Evolutionary conservation across 805 yeast species (phyloP).

Genomic region (Wickerhamiella spandovensis): DNA sequence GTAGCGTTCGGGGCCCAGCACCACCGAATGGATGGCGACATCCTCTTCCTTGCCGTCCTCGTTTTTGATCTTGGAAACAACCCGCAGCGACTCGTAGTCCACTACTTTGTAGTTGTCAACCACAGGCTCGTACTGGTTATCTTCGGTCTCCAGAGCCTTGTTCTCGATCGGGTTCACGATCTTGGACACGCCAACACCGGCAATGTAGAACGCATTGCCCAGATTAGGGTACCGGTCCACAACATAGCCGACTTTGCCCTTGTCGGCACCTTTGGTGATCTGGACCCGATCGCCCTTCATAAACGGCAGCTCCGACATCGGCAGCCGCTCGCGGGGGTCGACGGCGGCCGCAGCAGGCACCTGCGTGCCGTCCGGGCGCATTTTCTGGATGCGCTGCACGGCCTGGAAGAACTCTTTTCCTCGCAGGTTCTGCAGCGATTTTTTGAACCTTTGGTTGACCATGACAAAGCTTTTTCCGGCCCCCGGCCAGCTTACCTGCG

Average conservation of each 20-base stretch:
- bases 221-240: conserved; percentile 39
- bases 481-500: neutral
- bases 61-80: conserved; percentile 65
- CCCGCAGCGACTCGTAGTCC: conserved; percentile 45
- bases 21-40: conserved; percentile 67
- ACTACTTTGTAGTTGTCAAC: conserved; percentile 55
- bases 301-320: conserved; percentile 17
- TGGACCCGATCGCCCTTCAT: conserved; percentile 20
- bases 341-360: conserved; percentile 13
- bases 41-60: conserved; percentile 49
- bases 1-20: conserved; percentile 54
- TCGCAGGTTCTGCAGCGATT: conserved; percentile 13
- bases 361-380: conserved; percentile 14
- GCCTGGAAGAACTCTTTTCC: conserved; percentile 16
- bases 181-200: conserved; percentile 50
- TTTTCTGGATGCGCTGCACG: conserved; percentile 9
- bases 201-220: conserved; percentile 50
- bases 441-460: conserved; percentile 14
- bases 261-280: conserved; percentile 38
- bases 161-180: conserved; percentile 56
- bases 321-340: conserved; percentile 11
- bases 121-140: conserved; percentile 58
- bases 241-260: conserved; percentile 64
- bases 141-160: conserved; percentile 37
- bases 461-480: conserved; percentile 5